A percentile compares a stretch with the other conserved stretches of the same genome.
Evolutionary conservation across 106 monocot species (phyloP).

Genomic region (Agapanthus africanus): DNA sequence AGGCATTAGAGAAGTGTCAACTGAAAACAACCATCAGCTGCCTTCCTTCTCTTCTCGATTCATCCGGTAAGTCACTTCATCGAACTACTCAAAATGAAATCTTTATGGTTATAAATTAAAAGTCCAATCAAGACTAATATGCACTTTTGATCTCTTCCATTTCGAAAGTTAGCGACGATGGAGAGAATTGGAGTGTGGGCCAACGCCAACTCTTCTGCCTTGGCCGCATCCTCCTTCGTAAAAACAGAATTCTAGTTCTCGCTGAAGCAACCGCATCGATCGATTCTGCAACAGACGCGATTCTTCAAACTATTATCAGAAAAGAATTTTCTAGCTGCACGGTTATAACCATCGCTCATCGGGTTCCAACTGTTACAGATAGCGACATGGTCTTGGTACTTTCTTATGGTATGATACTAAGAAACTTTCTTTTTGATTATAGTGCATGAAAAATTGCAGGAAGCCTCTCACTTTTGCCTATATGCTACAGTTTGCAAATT

Average conservation of each 20-base stretch:
- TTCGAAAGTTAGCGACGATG: constrained; percentile 64
- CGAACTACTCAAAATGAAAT: background rate
- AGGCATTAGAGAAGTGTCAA: constrained; percentile 81
- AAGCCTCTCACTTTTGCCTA: too few species aligned
- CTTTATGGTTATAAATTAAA: background rate
- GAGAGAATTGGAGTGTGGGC: constrained; percentile 76
- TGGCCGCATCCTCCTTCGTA: constrained; percentile 49
- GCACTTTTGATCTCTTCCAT: background rate
- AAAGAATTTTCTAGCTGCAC: constrained; percentile 65
- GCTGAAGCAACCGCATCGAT: constrained; percentile 87
- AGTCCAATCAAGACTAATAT: background rate
- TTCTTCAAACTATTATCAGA: constrained; percentile 53
- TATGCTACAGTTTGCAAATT: too few species aligned
- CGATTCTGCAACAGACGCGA: constrained; percentile 70
- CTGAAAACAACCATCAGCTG: constrained; percentile 47
- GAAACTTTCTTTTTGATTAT: too few species aligned
- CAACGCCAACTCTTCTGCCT: constrained; percentile 79
- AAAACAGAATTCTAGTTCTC: constrained; percentile 64
- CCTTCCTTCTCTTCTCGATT: constrained; percentile 67
- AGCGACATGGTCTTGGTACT: constrained; percentile 77
- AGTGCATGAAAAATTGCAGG: too few species aligned
- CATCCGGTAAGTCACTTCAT: constrained; percentile 31
- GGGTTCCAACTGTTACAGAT: constrained; percentile 80
- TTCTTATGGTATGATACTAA: constrained; percentile 73
- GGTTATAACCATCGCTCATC: constrained; percentile 73